Evolutionary conservation across 331 rosid species (phyloP).

Genomic region (Quercus phellos): DNA sequence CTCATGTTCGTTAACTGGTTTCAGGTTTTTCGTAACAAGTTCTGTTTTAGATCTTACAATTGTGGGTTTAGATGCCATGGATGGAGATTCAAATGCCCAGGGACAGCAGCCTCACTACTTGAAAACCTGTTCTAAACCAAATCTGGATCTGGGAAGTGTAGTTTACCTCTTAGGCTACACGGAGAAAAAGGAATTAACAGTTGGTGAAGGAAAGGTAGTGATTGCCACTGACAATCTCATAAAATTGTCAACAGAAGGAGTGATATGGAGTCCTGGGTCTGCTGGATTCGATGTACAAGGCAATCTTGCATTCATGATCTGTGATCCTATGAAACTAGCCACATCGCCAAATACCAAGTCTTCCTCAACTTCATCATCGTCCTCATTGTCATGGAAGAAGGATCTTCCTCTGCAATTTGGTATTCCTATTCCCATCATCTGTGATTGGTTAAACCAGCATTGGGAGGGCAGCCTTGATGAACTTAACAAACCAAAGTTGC

Average conservation of each 20-base stretch:
- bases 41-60: slow-evolving; percentile 94
- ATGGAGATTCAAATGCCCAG: slow-evolving; percentile 76
- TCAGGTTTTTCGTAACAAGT: slow-evolving; percentile 71
- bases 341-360: slow-evolving; percentile 88
- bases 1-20: slow-evolving; percentile 14
- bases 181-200: slow-evolving; percentile 62
- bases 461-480: slow-evolving; percentile 99
- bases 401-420: slow-evolving; percentile 90
- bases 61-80: slow-evolving; percentile 84
- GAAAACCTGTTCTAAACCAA: slow-evolving; percentile 77
- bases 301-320: slow-evolving; percentile 91
- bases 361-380: slow-evolving; percentile 71
- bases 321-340: slow-evolving; percentile 97
- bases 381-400: slow-evolving; percentile 82
- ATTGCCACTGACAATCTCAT: slow-evolving; percentile 96
- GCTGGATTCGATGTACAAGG: slow-evolving; percentile 98
- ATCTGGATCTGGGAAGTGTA: slow-evolving; percentile 78
- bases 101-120: slow-evolving; percentile 64
- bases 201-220: slow-evolving; percentile 92
- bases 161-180: slow-evolving; percentile 88
- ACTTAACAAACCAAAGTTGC: slow-evolving; percentile 89
- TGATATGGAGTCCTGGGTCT: slow-evolving; percentile 80
- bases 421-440: slow-evolving; percentile 79
- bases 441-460: slow-evolving; percentile 98
- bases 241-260: slow-evolving; percentile 86